Conservation (phyloP, 805 yeast species). For the Metschnikowia gelsemii region DNA sequence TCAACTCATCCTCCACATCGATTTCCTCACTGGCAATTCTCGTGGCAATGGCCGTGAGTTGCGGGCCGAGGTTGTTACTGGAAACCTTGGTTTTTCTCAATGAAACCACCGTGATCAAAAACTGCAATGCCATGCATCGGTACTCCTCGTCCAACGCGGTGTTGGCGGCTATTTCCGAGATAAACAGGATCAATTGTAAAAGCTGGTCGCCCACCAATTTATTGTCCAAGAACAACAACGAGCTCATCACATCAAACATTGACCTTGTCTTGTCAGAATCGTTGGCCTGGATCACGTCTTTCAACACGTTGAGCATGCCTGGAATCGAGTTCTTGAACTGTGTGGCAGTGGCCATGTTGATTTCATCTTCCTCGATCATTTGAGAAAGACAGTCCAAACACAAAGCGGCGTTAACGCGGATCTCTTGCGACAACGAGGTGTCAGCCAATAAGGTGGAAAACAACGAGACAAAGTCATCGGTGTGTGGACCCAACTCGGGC, state of each 20-base stretch:
- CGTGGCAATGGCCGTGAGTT: constrained; percentile 69
- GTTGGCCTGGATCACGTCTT: constrained; percentile 64
- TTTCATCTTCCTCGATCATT: constrained; percentile 59
- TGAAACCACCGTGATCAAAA: constrained; percentile 73
- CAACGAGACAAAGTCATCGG: constrained; percentile 66
- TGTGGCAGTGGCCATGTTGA: constrained; percentile 44
- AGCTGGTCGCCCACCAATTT: constrained; percentile 76
- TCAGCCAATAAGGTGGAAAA: constrained; percentile 66
- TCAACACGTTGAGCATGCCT: constrained; percentile 75
- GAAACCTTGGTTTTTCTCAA: constrained; percentile 79
- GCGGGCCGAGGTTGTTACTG: constrained; percentile 80
- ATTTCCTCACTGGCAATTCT: constrained; percentile 72
- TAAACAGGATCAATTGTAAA: constrained; percentile 63
- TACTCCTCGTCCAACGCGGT: constrained; percentile 70
- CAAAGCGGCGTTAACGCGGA: constrained; percentile 79
- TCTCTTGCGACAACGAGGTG: constrained; percentile 56
- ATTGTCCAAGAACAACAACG: constrained; percentile 71
- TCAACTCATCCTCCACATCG: constrained; percentile 74
- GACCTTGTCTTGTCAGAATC: constrained; percentile 72
- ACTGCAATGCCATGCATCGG: constrained; percentile 80
- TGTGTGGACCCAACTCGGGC: constrained; percentile 54
- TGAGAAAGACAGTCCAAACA: constrained; percentile 73
- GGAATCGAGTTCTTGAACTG: constrained; percentile 72
- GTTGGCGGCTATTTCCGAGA: constrained; percentile 73
- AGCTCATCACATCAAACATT: constrained; percentile 82